Evolutionary conservation across 208 protist species (phyloP).

Genomic region (Acanthamoeba triangularis): DNA sequence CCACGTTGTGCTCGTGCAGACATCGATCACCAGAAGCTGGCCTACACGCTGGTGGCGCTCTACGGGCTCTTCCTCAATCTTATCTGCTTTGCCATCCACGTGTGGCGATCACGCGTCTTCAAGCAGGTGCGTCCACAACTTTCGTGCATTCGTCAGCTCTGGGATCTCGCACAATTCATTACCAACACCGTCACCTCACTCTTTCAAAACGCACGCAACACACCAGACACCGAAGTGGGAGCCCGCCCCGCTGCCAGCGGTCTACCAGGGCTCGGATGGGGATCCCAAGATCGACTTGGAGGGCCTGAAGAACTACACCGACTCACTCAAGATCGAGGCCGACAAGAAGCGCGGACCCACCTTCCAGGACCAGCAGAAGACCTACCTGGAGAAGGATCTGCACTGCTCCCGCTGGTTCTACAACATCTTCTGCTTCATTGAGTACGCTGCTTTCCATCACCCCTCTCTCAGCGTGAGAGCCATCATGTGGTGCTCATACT

Average conservation of each 20-base stretch:
- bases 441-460: background rate
- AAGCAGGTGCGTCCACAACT: background rate
- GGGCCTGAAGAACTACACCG: background rate
- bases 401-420: constrained; percentile 72
- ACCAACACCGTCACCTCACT: no score
- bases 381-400: constrained; percentile 7
- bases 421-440: constrained; percentile 64
- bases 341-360: background rate
- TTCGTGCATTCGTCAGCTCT: background rate
- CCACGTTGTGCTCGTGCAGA: background rate
- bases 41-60: constrained; percentile 46
- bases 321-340: background rate
- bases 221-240: constrained; percentile 10
- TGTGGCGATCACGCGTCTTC: constrained; percentile 20
- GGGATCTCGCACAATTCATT: background rate
- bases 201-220: no score
- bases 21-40: constrained; percentile 57
- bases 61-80: constrained; percentile 12
- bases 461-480: background rate
- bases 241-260: background rate
- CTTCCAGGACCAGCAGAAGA: background rate
- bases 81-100: constrained; percentile 29
- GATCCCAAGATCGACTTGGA: background rate
- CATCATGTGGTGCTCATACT: background rate
- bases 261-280: background rate